phyloP scores from a whole-genome alignment of 371 early-diverging fungal genomes.

The Apophysomyces variabilis region DNA sequence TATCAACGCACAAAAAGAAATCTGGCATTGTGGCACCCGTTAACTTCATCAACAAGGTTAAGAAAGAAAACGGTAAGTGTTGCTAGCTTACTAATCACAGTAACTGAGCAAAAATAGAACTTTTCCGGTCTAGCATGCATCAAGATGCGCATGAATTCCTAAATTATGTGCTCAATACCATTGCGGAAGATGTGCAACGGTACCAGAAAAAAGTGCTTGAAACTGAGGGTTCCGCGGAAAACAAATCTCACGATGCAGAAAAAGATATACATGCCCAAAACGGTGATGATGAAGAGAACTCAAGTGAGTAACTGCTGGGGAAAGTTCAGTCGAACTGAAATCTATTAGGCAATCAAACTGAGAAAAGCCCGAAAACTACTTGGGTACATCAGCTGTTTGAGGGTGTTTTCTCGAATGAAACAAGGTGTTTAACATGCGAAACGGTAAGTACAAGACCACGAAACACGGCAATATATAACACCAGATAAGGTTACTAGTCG shows the following conservation, averaged over 20 bases:
- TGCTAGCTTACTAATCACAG: neutral
- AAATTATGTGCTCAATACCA: slow-evolving; percentile 90
- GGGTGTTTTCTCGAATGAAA: slow-evolving; percentile 94
- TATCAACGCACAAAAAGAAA: slow-evolving; percentile 82
- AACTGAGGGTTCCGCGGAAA: slow-evolving; percentile 16
- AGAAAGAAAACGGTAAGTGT: slow-evolving; percentile 84
- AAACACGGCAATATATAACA: neutral
- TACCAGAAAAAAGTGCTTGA: slow-evolving; percentile 51
- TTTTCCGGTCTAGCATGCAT: slow-evolving; percentile 92
- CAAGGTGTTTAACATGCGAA: slow-evolving; percentile 95
- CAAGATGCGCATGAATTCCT: slow-evolving; percentile 98
- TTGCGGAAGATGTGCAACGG: slow-evolving; percentile 84
- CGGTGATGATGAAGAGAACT: slow-evolving; percentile 3
- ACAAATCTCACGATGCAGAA: slow-evolving; percentile 8
- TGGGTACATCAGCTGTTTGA: slow-evolving; percentile 98
- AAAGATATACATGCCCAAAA: slow-evolving; percentile 20
- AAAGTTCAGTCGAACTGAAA: neutral
- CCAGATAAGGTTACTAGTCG: slow-evolving; percentile 81
- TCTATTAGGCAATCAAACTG: neutral
- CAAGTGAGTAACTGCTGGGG: neutral
- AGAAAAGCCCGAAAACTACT: slow-evolving; percentile 46
- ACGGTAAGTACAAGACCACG: slow-evolving; percentile 57
- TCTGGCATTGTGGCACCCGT: slow-evolving; percentile 88
- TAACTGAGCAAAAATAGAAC: slow-evolving; percentile 54
- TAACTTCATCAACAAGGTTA: slow-evolving; percentile 85